Base-by-base conservation (phyloP, 2,329 filamentous ascomycete genomes). In the Ambrosiella beaveri region DNA sequence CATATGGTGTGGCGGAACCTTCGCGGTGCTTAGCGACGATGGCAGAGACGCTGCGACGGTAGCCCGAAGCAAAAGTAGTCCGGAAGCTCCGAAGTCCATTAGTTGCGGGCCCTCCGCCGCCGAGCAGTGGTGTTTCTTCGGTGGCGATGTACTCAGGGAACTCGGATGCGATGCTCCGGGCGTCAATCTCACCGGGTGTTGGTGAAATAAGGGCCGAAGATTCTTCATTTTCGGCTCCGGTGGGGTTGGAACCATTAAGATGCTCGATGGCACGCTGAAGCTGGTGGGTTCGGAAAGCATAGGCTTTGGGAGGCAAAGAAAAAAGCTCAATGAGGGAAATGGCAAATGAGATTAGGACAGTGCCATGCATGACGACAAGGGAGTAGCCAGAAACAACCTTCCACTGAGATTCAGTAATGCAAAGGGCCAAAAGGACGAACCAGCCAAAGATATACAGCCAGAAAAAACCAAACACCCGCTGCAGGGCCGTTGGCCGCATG, bases 371-470 rank as follows among this genome's bases (percentile, higher is more conserved):
- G 63, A 95, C 86, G 4, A 93, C 79, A 52, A 89, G 76, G 62
- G 87, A 81, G 67, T 97, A 98, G 7, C 87, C 84, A 35, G 84
- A 82, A 7, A 79, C 84, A 55, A 93, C 74, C 13, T 84, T 77
- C 64, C 82, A 77, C 17, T 86, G 81, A 65, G 90, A 81, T 62
- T 88, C 85, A n/a, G 83, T 79, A 2, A 95, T 79, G 0, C 88
- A 86, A 45, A 82, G 77, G 50, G 78, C 73, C 12, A 95, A 80
- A 58, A 95, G 76, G 45, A 86, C 64, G 1, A 78, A 70, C 83
- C 90, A 97, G 44, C 81, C 79, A 0, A 88, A 68, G 38, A 80
- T 67, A 67, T 90, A 96, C 51, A 95, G 75, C 90, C 93, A 97
- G 8, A 94, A 77, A 50, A 90, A 75, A 55, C 80, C 77, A 68